These are phyloP conservation scores for Aspergillus calidoustus DNA, from an alignment of 2,329 filamentous ascomycete species.

Conservation along the genomic window DNA sequence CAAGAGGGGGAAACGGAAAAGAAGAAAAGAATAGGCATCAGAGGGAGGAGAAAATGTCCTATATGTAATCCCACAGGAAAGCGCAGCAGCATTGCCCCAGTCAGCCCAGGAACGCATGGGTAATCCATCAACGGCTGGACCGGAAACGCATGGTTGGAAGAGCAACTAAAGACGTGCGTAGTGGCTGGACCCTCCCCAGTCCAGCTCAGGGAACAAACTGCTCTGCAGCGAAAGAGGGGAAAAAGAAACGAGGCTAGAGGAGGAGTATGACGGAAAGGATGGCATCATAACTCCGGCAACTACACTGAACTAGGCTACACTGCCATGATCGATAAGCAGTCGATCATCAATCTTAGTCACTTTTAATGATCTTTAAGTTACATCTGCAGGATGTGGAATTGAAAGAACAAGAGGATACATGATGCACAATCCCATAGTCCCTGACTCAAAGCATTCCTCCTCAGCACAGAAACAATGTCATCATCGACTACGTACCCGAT, in stretches of 20 bases:
- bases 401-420: not conserved
- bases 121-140: conserved; percentile 21
- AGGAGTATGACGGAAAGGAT: conserved; percentile 15
- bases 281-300: conserved; percentile 11
- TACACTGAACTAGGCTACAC: not conserved
- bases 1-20: not conserved
- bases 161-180: conserved; percentile 6
- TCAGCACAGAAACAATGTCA: not conserved
- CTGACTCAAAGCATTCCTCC: not conserved
- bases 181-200: conserved; percentile 18
- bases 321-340: conserved; percentile 12
- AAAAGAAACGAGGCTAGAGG: conserved; percentile 13
- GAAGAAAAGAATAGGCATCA: not conserved
- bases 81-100: conserved; percentile 2
- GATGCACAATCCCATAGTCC: not conserved
- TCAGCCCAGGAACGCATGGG: conserved; percentile 10
- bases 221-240: conserved; percentile 1
- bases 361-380: not conserved
- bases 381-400: not conserved
- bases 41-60: not conserved
- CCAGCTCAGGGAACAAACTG: conserved; percentile 6
- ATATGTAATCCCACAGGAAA: conserved; percentile 2
- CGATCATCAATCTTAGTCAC: conserved; percentile 1
- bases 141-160: conserved; percentile 23
- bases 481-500: conserved; percentile 17